Base-by-base conservation (phyloP, 2,329 filamentous ascomycete genomes). In the Leptographium galeiforme region DNA sequence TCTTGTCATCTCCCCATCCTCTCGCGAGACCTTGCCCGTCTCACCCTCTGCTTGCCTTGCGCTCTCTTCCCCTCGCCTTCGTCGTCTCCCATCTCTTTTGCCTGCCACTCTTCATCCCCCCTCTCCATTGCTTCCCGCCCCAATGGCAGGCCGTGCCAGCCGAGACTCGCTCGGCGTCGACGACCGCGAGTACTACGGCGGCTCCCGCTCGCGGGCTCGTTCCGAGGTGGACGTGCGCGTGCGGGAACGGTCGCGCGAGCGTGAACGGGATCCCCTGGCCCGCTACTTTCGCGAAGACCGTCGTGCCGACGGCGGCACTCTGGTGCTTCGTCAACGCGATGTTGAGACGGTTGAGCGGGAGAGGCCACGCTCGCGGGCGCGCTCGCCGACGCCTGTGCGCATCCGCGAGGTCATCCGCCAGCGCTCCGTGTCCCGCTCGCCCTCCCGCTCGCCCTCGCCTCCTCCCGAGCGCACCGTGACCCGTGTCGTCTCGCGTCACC, bases 261-360 rank as follows among this genome's bases (percentile, higher is more conserved):
- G 65, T 16, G 64, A 67, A n/a, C 63, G 65, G n/a, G 64, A 67
- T 45, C 70, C 73, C 44, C 67, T 72, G 44, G 75, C 74, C 3
- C 67, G 70, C 51, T 79, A 79, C 60, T 63, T 80, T 55, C 72
- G 75, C 50, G 72, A 77, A 2, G 75, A 78, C 43, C 56, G 54
- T 6, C 63, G 58, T 33, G 55, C 64, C 32, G 76, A 79, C 6
- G 65, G 71, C 32, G 76, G 76, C 4, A 69, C 72, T 40, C 64
- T 81, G 61, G 77, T 81, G 18, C 69, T 81, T 48, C 73, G 77
- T 51, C 67, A 74, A 59, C 71, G 76, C 47, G 76, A 80, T 53
- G 68, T 79, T 50, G 77, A 80, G 66, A 77, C 73, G 1, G 61
- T 76, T 55, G 76, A 79, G 62, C 67, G 69, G 13, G 19, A 44